Base-by-base conservation (phyloP, 1,284 basidiomycete species). In the Prillingera fragicola region DNA sequence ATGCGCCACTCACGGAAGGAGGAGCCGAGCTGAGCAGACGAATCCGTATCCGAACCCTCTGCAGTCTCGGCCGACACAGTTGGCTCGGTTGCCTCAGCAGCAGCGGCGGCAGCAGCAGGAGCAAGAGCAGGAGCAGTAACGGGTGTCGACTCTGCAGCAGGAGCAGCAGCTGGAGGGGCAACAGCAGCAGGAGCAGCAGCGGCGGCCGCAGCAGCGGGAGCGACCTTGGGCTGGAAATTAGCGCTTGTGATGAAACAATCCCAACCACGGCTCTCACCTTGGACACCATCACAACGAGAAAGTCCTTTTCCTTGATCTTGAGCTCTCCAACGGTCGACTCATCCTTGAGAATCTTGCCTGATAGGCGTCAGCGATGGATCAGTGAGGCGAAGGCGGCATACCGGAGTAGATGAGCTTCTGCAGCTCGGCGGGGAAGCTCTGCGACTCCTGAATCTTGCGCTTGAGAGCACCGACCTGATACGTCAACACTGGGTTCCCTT, bases 341-440 rank as follows among this genome's bases (percentile, higher is more conserved):
- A 71, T 99, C 91, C 15, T 80, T 72, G 29, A 98, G 78, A 38
- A 99, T 86, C 77, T 96, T 95, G 50, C 94, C 94, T 91, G 63
- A 21, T 21, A 18, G 8, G 28, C 27, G 41, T 53, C 33, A 40
- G 47, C 21, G 14, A 8, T 24, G 28, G 8, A 41, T 26, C 24
- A 24, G 8, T 10, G 8, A 17, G 7, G 15, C 13, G 21, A 14
- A 6, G 1, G 5, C 18, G 21, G 37, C 66, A 48, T 48, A 88
- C 89, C 90, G 38, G 90, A 83, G 73, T 89, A 97, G 72, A 99
- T 98, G 62, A 99, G 78, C 78, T 97, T 99, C 75, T 96, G 91
- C 26, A 83, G 68, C 70, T 91, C 85, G 13, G 83, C 83, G 19
- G 68, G 64, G 57, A 71, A 71, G 5, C 59, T 57, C 62, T 96